Base-by-base conservation (phyloP, 1,284 basidiomycete genomes). In the Puccinia coronata region DNA sequence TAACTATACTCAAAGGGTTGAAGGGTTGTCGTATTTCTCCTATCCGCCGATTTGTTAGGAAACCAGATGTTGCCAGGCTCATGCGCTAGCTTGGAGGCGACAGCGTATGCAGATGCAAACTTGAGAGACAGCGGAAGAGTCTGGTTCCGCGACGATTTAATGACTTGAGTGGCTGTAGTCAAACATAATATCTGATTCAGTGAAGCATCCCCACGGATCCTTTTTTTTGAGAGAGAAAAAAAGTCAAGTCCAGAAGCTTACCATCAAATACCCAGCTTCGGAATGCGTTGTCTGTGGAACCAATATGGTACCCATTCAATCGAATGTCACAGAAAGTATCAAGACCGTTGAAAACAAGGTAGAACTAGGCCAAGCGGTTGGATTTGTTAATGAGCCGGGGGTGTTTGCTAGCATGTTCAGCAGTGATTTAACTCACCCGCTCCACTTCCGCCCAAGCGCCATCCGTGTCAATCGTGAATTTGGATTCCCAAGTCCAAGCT, bases 1-100 rank as follows among this genome's bases (percentile, higher is more conserved):
- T 83, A 75, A 23, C 82, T 80, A 55, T 84, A 85, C 74, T 83
- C 83, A 77, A 84, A 85, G 14, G 47, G 41, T 51, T 51, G 41
- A 34, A 73, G 39, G 3, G 70, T 72, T 47, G 65, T 59, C 5
- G 67, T 8, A 18, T 31, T n/a, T 36, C 51, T 76, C 0, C 39
- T 59, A 20, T 49, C 77, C 20, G 65, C 12, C 25, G 57, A 53
- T 25, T 16, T 51, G 39, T 47, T 43, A 28, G 77, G 77, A 49
- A 70, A 79, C 77, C 77, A 79, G 4, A 59, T 73, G 25, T 76
- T 63, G 18, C 47, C 74, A 14, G 78, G 78, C 3, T 80, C 70
- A 65, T 80, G 18, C 23, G 78, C 78, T 41, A 80, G n/a, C 25
- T 39, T 18, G 6, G 69, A 57, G 20, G 78, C 78, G 25, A 53